Conservation (phyloP, 345 rosid species). For the Syzygium aqueum region DNA sequence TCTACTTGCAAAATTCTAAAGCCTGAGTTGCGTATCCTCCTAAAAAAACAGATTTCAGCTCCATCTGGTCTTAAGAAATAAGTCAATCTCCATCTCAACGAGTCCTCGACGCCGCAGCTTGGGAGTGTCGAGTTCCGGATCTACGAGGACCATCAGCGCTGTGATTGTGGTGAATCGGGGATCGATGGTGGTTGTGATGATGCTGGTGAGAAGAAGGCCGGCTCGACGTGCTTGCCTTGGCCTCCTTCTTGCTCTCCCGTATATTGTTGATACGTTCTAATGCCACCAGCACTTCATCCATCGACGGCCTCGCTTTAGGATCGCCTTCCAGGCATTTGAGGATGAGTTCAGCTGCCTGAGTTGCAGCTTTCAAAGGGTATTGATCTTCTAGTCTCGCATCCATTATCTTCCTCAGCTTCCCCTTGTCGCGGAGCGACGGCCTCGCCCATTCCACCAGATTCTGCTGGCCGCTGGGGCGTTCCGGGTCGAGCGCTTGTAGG, state of each 20-base stretch:
- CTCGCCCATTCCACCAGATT: conserved; percentile 50
- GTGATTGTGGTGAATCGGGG: neutral
- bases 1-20: neutral
- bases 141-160: neutral
- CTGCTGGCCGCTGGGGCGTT: conserved; percentile 22
- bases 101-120: neutral
- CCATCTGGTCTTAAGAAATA: neutral
- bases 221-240: neutral
- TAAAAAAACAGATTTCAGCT: neutral
- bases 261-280: conserved; percentile 15
- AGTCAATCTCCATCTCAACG: neutral
- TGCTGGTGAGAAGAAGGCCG: neutral
- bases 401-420: conserved; percentile 47
- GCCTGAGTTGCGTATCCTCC: neutral
- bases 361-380: conserved; percentile 42
- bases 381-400: conserved; percentile 44
- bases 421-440: conserved; percentile 28
- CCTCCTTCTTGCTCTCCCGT: neutral
- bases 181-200: neutral
- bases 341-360: conserved; percentile 36
- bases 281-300: conserved; percentile 38
- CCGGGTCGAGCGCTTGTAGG: conserved; percentile 28
- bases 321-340: conserved; percentile 49
- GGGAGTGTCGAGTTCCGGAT: neutral
- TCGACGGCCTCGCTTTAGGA: conserved; percentile 58